Conservation (phyloP, 495 filamentous ascomycete species). For the Margaritispora aquatica region DNA sequence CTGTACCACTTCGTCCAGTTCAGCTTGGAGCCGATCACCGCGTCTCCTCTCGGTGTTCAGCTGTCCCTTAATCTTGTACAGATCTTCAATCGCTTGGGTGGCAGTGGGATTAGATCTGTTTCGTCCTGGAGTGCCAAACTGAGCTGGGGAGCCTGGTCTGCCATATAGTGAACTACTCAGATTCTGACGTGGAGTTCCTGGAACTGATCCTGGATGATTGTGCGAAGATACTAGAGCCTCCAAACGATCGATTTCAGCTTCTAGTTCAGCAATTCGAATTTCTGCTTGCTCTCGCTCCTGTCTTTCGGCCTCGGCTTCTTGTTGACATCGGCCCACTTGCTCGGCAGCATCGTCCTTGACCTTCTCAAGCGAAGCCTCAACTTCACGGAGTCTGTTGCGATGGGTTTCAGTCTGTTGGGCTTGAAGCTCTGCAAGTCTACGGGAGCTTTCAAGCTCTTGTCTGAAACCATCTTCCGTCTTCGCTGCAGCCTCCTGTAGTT, state of each 20-base stretch:
- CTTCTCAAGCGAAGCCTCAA: conserved; percentile 69
- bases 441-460: conserved; percentile 72
- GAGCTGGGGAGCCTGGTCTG: conserved; percentile 34
- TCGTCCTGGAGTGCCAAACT: conserved; percentile 46
- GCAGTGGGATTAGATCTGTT: conserved; percentile 38
- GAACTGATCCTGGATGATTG: conserved; percentile 32
- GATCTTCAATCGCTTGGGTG: conserved; percentile 45
- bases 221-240: conserved; percentile 35
- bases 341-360: conserved; percentile 74
- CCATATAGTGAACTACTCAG: conserved; percentile 41
- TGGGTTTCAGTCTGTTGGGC: conserved; percentile 76
- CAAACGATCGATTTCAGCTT: conserved; percentile 62
- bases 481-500: conserved; percentile 74
- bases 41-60: conserved; percentile 59
- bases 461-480: conserved; percentile 74
- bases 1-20: conserved; percentile 73
- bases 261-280: conserved; percentile 65
- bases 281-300: conserved; percentile 64
- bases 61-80: conserved; percentile 46
- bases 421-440: conserved; percentile 78
- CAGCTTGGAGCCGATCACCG: conserved; percentile 60
- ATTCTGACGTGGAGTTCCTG: conserved; percentile 51
- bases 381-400: conserved; percentile 72
- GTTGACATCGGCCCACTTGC: conserved; percentile 69
- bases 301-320: conserved; percentile 77